Evolutionary conservation across 495 filamentous ascomycete genomes (phyloP), one percentile per base, ranked within the genome.

Genomic region (Aspergillus nidulans): DNA sequence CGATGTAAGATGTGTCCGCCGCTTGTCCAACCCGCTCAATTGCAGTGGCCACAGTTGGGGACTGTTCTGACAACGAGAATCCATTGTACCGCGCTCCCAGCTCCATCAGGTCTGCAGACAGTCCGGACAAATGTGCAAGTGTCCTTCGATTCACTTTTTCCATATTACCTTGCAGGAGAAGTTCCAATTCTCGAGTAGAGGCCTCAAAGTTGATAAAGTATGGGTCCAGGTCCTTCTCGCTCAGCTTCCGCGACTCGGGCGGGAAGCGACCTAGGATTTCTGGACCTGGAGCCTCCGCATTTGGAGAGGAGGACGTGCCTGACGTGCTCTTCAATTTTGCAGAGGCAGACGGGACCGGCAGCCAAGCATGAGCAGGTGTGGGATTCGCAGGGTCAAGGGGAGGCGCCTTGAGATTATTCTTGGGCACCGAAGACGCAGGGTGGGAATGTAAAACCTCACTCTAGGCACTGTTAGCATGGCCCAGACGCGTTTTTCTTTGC

Each of bases 1-100:
- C 91, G 52, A 98, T 92, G 63, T 96, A 98, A 1, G 95, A 96
- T 1, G 88, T 90, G 67, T 98, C 94, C 2, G 91, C 90, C 4
- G 94, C 95, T 67, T 98, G 95, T 0, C 94, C 94, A 38, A 92
- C 83, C 45, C 91, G 86, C 70, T 98, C 94, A 56, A 97, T 96
- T 3, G 94, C 92, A 4, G 91, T 85, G n/a, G 90, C 88, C 4
- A 98, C 85, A 2, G 88, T 88, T 3, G 86, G 82, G 3, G 89
- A 90, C 53, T 88, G 88, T 69, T 98, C 95, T 0, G 91, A 95
- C 0, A 98, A 76, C 0, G 94, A 94, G 68, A 97, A 97, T n/a
- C 88, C 95, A 63, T 98, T 98, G 69, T 92, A 97, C 24, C 90
- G 79, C 15, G 91, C 92, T 24, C 94, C 94, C 3, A 98, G 79